Evolutionary conservation across 345 rosid genomes (phyloP), one percentile per base, ranked within the genome.

Genomic region (Citrus trifoliata): DNA sequence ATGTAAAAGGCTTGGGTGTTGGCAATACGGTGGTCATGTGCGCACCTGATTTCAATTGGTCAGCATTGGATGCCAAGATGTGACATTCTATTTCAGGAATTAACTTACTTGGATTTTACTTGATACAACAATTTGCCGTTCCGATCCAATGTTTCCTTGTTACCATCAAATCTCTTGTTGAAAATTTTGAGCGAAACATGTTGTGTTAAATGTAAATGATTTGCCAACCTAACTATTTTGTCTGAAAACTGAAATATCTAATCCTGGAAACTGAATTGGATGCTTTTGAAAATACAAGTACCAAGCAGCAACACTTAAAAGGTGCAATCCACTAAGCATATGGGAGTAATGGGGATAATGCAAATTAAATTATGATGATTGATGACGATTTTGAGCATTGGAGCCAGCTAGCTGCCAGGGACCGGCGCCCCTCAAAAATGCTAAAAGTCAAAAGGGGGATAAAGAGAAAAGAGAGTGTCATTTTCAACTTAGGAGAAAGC

Each of bases 21-120:
- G 33, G 46, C 40, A 65, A 8, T 40, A 38, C 56, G 6, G n/a
- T 40, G 63, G 18, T 27, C 9, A 6, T 10, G 74, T 14, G 28
- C 74, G 68, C 75, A 76, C 60, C 59, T 48, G 77, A 80, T 74
- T 16, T 14, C 22, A 24, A 10, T 32, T 7, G 48, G 21, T 21
- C 4, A 13, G 78, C 82, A 72, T 79, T 35, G 80, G 85, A 76
- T 82, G 63, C 82, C 85, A 38, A 10, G 62, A 6, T 33, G 63
- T 64, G 69, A 10, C 21, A 18, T 66, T 21, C 42, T 68, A 22
- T 60, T 16, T 22, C 12, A 28, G 22, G 46, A 38, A n/a, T 8
- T 38, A 66, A 55, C 77, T 76, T 56, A n/a, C 19, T 68, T 35
- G 75, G 78, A 74, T 22, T 56, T 62, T 70, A 5, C 67, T 70